These are phyloP conservation scores for Mitragyna speciosa DNA, from an alignment of 257 asterid species.

Conservation along the genomic window DNA sequence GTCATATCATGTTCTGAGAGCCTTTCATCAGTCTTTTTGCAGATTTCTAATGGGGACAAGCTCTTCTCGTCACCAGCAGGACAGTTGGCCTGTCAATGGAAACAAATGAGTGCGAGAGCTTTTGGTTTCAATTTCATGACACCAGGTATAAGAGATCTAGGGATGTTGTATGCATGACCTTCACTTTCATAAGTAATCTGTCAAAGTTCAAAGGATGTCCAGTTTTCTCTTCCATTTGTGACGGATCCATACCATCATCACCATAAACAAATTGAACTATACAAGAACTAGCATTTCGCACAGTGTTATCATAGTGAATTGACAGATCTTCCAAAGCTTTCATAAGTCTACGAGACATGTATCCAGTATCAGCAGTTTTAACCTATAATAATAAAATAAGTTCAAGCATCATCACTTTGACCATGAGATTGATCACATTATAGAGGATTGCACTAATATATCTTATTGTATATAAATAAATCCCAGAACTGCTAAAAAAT, in stretches of 20 bases:
- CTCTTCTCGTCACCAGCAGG: conserved; percentile 63
- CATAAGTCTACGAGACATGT: conserved; percentile 97
- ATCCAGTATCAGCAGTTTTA: conserved; percentile 98
- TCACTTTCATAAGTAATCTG: conserved; percentile 83
- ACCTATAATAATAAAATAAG: conserved; percentile 52
- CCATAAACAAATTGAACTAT: conserved; percentile 86
- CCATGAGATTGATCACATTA: background rate
- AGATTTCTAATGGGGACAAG: conserved; percentile 49
- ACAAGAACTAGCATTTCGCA: conserved; percentile 82
- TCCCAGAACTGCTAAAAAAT: background rate
- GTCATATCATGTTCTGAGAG: conserved; percentile 43
- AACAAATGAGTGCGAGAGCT: conserved; percentile 8
- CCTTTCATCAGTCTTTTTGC: conserved; percentile 38
- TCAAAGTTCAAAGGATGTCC: conserved; percentile 85
- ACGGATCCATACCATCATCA: conserved; percentile 97
- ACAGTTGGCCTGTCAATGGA: conserved; percentile 77
- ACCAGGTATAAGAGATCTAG: conserved; percentile 2
- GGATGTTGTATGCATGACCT: conserved; percentile 44
- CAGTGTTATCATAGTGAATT: conserved; percentile 77
- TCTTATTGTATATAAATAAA: background rate
- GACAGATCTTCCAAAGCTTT: conserved; percentile 91
- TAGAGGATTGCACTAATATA: background rate
- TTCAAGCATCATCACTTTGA: conserved; percentile 2
- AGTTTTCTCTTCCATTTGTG: conserved; percentile 88
- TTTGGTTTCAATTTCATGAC: background rate